Base-by-base conservation (phyloP, 179 eudicot species). In the Corrigiola litoralis region DNA sequence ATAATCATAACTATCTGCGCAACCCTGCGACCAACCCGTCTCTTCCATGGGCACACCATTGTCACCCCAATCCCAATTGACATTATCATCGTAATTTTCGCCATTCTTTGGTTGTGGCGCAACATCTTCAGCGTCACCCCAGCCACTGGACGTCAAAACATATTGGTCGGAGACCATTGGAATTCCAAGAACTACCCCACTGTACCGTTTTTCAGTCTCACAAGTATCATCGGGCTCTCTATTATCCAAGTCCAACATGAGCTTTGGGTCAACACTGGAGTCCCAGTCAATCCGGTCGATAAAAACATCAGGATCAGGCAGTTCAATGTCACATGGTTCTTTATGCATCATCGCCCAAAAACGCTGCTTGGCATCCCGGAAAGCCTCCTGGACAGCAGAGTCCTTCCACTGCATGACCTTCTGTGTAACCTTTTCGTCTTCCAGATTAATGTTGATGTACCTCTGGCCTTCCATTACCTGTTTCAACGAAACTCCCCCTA, bases 241-340 rank as follows among this genome's bases (percentile, higher is more conserved):
- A 47, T 65, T 54, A 4, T 89, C 96, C 61, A 92, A 72, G 65
- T 86, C 96, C 29, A 17, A 58, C 18, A 89, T 64, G 38, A 87
- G 77, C 48, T 79, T 65, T 34, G 83, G 80, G 65, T 92, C 95
- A 54, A 87, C 77, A 41, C 70, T 12, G 18, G 58, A 61, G 56
- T 89, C 56, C 96, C 98, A 92, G 57, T 92, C 84, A 31, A 92
- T 63, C 58, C 87, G 66, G 27, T 82, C 85, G 23, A 85, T 75
- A 69, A 80, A 92, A 60, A 81, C 63, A 57, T 92, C 77, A 16
- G 89, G 92, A 73, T 87, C 84, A 31, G 96, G 96, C 11, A 74
- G 62, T 67, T 78, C 61, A 37, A 70, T 32, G 54, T 79, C 74
- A 36, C 81, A 79, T 24, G 83, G 74, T n/a, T 60, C 67, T 48